Conservation (phyloP, 768 basidiomycete genomes). For the Postia placenta region DNA sequence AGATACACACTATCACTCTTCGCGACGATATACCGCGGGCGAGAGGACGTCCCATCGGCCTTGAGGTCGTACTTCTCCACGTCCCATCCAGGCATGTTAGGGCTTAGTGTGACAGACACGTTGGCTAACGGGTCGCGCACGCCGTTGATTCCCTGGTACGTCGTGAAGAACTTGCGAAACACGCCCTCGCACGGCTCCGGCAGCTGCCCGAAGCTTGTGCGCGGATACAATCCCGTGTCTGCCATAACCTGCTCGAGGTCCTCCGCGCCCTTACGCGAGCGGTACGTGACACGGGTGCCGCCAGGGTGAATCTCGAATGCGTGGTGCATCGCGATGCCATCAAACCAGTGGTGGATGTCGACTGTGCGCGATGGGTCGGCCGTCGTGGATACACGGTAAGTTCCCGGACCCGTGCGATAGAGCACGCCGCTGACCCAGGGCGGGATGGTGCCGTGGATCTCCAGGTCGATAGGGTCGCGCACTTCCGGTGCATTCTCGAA, state of each 20-base stretch:
- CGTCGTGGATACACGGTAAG: constrained; percentile 22
- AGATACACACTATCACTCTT: constrained; percentile 27
- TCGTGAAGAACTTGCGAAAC: constrained; percentile 23
- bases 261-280: constrained; percentile 26
- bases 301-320: constrained; percentile 31
- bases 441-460: constrained; percentile 23
- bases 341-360: constrained; percentile 34
- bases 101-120: constrained; percentile 17
- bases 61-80: not conserved
- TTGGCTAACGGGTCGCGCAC: constrained; percentile 9
- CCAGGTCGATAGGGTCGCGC: constrained; percentile 17
- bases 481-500: constrained; percentile 19
- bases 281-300: constrained; percentile 26
- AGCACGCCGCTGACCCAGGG: constrained; percentile 30
- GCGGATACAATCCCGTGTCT: constrained; percentile 8
- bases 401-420: constrained; percentile 34
- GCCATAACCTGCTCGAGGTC: constrained; percentile 23
- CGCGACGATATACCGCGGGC: constrained; percentile 22
- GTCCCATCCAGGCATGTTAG: constrained; percentile 18
- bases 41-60: not conserved
- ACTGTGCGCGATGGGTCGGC: constrained; percentile 14
- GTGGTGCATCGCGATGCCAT: constrained; percentile 34
- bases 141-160: no score
- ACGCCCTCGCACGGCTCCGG: constrained; percentile 21
- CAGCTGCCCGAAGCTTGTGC: constrained; percentile 18